phyloP scores from a whole-genome alignment of 805 yeast genomes.

The Komagataella ulmi region DNA sequence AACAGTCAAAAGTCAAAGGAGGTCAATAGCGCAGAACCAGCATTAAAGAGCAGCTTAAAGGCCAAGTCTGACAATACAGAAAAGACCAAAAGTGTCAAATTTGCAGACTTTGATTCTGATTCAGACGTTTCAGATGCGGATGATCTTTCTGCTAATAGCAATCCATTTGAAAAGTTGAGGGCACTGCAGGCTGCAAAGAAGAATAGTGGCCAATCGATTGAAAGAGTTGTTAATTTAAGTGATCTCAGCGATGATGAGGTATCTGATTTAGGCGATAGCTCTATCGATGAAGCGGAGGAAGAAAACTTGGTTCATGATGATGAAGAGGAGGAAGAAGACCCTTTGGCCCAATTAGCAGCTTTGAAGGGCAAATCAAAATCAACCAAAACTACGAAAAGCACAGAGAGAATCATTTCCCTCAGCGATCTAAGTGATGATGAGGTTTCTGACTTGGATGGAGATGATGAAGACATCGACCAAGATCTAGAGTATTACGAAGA shows the following conservation, averaged over 20 bases:
- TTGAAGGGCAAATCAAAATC: slow-evolving; percentile 17
- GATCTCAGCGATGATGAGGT: slow-evolving; percentile 8
- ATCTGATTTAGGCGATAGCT: slow-evolving; percentile 13
- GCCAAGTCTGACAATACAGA: slow-evolving; percentile 1
- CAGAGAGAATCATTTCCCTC: slow-evolving; percentile 1
- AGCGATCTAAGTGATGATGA: slow-evolving; percentile 9
- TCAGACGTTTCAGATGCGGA: slow-evolving; percentile 5
- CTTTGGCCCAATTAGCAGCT: slow-evolving; percentile 28
- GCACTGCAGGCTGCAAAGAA: slow-evolving; percentile 10
- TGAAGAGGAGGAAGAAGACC: slow-evolving; percentile 25
- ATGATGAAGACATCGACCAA: slow-evolving; percentile 11
- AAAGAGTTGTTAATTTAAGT: slow-evolving; percentile 16
- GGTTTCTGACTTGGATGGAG: slow-evolving; percentile 2
- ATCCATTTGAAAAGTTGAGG: slow-evolving; percentile 10
- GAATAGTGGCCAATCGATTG: slow-evolving; percentile 7
- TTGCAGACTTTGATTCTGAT: not conserved
- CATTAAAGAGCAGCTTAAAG: not conserved
- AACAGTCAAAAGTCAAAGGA: not conserved
- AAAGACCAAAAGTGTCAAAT: slow-evolving; percentile 9
- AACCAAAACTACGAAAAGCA: not conserved
- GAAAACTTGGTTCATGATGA: slow-evolving; percentile 13
- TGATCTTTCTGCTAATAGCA: slow-evolving; percentile 10
- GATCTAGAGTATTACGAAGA: slow-evolving; percentile 10
- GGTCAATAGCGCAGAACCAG: not conserved
- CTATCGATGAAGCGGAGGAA: slow-evolving; percentile 11